A percentile compares a stretch with the other conserved stretches of the same genome.
Evolutionary conservation across 805 yeast genomes (phyloP).

Genomic region (Wickerhamomyces xylosicus): DNA sequence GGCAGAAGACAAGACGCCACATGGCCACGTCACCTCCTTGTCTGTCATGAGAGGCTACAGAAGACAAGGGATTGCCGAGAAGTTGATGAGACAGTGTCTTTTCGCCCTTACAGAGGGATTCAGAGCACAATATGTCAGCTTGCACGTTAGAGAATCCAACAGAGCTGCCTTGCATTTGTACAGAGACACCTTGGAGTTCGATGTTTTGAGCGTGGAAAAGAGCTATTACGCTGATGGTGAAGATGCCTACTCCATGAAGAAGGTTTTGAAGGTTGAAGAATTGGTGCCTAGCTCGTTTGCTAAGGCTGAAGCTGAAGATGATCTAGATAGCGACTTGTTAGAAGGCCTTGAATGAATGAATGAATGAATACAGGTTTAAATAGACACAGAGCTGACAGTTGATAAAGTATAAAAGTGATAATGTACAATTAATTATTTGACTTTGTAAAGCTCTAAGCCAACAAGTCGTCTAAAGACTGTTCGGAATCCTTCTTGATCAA

Average conservation of each 20-base stretch:
- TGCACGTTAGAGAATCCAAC: conserved; percentile 91
- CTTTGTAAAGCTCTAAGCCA: conserved; percentile 1
- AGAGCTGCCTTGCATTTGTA: conserved; percentile 90
- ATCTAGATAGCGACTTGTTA: conserved; percentile 38
- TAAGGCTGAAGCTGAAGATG: conserved; percentile 40
- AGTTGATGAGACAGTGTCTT: conserved; percentile 76
- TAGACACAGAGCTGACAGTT: not conserved
- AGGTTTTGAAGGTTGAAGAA: conserved; percentile 49
- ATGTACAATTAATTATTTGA: too few relatives aligned
- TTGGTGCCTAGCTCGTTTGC: conserved; percentile 49
- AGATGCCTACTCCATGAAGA: conserved; percentile 94
- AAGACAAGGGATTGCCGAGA: conserved; percentile 90
- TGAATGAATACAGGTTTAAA: conserved; percentile 3
- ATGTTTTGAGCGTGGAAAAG: conserved; percentile 71
- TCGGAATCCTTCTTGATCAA: conserved; percentile 80
- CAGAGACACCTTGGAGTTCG: conserved; percentile 75
- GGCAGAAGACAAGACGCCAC: conserved; percentile 57
- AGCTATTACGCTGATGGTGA: conserved; percentile 96
- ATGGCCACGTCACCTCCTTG: conserved; percentile 90
- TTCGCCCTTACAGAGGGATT: conserved; percentile 75
- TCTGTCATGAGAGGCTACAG: conserved; percentile 94
- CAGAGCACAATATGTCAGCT: conserved; percentile 71
- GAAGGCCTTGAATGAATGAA: conserved; percentile 24
- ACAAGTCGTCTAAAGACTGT: conserved; percentile 65
- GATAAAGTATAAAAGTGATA: too few relatives aligned